Evolutionary conservation across 1,284 basidiomycete genomes (phyloP).

Genomic region (Marasmius fiardii): DNA sequence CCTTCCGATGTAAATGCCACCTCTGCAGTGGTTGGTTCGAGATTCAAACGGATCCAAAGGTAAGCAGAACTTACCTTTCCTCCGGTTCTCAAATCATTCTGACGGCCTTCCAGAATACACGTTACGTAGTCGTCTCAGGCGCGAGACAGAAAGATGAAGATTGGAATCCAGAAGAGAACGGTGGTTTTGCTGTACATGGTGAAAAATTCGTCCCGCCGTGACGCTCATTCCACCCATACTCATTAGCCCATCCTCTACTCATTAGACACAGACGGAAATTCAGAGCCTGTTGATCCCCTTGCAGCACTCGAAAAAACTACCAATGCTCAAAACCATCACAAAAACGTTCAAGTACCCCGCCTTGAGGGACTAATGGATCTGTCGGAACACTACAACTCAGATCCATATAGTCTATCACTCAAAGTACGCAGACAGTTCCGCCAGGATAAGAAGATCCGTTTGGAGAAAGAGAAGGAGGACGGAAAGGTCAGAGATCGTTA

Average conservation of each 20-base stretch:
- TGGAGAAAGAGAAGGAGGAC: slow-evolving; percentile 1
- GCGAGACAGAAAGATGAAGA: slow-evolving; percentile 91
- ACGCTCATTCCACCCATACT: no score
- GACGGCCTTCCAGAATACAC: slow-evolving; percentile 74
- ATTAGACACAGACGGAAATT: slow-evolving; percentile 71
- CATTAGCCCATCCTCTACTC: slow-evolving; percentile 3
- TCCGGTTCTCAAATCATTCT: not conserved
- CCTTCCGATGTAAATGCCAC: slow-evolving; percentile 96
- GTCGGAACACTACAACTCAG: slow-evolving; percentile 72
- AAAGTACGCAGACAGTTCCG: slow-evolving; percentile 80
- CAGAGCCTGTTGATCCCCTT: slow-evolving; percentile 72
- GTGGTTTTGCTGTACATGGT: slow-evolving; percentile 89
- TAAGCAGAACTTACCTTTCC: slow-evolving; percentile 26
- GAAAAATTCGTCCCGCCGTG: slow-evolving; percentile 22
- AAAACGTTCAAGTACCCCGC: slow-evolving; percentile 71
- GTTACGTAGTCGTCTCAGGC: slow-evolving; percentile 90
- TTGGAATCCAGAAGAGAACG: slow-evolving; percentile 95
- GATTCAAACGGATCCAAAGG: slow-evolving; percentile 96
- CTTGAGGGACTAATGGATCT: slow-evolving; percentile 74
- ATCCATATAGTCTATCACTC: slow-evolving; percentile 81
- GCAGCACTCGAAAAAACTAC: slow-evolving; percentile 86
- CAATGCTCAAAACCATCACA: slow-evolving; percentile 68
- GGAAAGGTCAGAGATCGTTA: not conserved
- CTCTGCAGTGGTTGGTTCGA: slow-evolving; percentile 93
- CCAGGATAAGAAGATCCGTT: slow-evolving; percentile 76